Evolutionary conservation across 768 basidiomycete species (phyloP), one percentile per base, ranked within the genome.

Genomic region (Tremella fuciformis): DNA sequence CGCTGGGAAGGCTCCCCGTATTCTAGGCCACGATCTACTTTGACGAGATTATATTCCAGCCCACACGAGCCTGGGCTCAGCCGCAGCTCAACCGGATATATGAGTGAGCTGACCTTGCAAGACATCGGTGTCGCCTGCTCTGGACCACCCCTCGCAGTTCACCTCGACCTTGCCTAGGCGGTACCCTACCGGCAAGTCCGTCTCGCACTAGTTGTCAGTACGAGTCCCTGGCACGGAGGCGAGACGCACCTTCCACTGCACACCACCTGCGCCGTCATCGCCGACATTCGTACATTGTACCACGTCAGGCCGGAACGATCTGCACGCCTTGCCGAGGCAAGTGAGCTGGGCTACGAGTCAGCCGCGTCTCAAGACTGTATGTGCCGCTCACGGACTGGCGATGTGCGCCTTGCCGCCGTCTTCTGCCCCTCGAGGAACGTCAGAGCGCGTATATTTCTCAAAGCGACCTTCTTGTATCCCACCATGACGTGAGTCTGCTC

Each of bases 71-170:
- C 91, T 91, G 59, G 58, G 47, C 34, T 26, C 39, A 50, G 49
- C 15, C 50, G 26, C 22, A 29, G 19, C 21, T 22, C 49, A 51
- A 16, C 47, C 50, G 34, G 53, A 24, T 13, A 34, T n/a, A 8
- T 13, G n/a, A 60, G 49, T 8, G 8, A 50, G n/a, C 78, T 34
- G 38, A 87, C 92, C 91, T 80, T 90, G 89, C 61, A 94, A 76
- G 13, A 97, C 88, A 74, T 86, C 84, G 1, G 84, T 81, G 78
- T 97, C 93, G 0, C 89, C 91, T 3, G 89, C 83, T 29, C 81
- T 79, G 39, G 82, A 84, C 87, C 88, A 97, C 21, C 93, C 93
- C 79, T 97, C 93, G 67, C 93, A 97, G 16, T 85, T 86, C 0
- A 97, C 85, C 64, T 88, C 84, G 0, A 94, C 86, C 62, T 84